These are phyloP conservation scores for Hyaloscypha bicolor DNA, from an alignment of 495 filamentous ascomycete species.

Conservation along the genomic window DNA sequence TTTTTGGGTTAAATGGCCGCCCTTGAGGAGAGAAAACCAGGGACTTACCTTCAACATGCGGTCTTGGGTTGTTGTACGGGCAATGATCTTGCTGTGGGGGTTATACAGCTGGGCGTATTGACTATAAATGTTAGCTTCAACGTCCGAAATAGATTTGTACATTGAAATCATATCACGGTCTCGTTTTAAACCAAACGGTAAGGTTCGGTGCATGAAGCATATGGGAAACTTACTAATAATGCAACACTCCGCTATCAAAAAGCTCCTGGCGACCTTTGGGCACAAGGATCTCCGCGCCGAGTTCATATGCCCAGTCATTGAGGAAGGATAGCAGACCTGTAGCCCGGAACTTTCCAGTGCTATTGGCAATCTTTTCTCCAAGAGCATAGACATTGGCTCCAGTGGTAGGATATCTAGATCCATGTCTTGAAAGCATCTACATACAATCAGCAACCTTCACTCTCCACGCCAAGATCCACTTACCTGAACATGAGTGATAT, in stretches of 20 bases:
- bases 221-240: constrained; percentile 44
- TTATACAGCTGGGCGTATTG: constrained; percentile 64
- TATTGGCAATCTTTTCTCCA: constrained; percentile 63
- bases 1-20: constrained; percentile 39
- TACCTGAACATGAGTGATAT: constrained; percentile 56
- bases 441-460: constrained; percentile 34
- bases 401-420: constrained; percentile 74
- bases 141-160: too few relatives aligned
- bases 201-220: too few relatives aligned
- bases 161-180: too few relatives aligned
- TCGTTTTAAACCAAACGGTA: too few relatives aligned
- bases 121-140: constrained; percentile 2
- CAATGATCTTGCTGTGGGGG: constrained; percentile 62
- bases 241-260: constrained; percentile 66
- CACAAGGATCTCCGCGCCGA: constrained; percentile 77
- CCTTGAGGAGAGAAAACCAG: constrained; percentile 36
- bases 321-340: constrained; percentile 63
- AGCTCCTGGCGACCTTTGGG: constrained; percentile 70
- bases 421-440: constrained; percentile 78
- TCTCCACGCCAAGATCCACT: background rate
- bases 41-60: constrained; percentile 60
- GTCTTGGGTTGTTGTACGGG: constrained; percentile 59
- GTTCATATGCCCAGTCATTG: constrained; percentile 65
- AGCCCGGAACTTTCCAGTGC: constrained; percentile 56
- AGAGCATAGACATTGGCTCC: constrained; percentile 57